Percentiles rank a stretch among this genome's conserved stretches.
Conservation (phyloP, 495 filamentous ascomycete genomes). For the Aspergillus leporis region DNA sequence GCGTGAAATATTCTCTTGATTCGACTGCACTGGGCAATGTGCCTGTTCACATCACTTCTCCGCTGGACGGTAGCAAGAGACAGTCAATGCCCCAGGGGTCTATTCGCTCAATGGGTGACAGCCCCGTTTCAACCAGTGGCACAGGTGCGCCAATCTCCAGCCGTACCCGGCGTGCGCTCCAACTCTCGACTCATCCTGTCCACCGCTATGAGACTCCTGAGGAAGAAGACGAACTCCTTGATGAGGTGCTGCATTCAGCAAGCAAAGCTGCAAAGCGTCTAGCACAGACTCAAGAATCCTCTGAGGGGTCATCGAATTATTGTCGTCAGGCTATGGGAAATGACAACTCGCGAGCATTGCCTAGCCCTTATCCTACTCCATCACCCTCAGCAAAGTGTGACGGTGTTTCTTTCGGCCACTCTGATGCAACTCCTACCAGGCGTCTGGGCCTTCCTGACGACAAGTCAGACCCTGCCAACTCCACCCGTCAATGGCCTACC, state of each 20-base stretch:
- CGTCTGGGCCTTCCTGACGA: conserved; percentile 58
- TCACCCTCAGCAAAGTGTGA: conserved; percentile 85
- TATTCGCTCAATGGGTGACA: conserved; percentile 62
- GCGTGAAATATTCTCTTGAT: conserved; percentile 64
- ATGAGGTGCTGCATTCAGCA: conserved; percentile 71
- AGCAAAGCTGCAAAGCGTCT: conserved; percentile 57
- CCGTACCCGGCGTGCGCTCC: conserved; percentile 78
- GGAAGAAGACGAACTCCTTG: conserved; percentile 93
- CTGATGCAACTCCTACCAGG: conserved; percentile 47
- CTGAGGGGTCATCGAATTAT: conserved; percentile 40
- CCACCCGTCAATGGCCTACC: conserved; percentile 84
- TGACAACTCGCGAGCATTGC: conserved; percentile 53
- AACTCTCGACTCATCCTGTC: conserved; percentile 68
- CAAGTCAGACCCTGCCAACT: conserved; percentile 56
- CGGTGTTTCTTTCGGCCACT: conserved; percentile 64
- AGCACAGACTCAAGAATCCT: conserved; percentile 45
- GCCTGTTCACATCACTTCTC: conserved; percentile 45
- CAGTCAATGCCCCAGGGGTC: conserved; percentile 75
- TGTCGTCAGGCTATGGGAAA: conserved; percentile 54
- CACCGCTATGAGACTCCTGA: conserved; percentile 92
- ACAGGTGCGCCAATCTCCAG: conserved; percentile 70
- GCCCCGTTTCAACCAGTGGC: conserved; percentile 53
- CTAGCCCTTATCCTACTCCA: conserved; percentile 88
- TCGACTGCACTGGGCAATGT: conserved; percentile 48
- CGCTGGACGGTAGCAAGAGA: conserved; percentile 58